A percentile compares a stretch with the other conserved stretches of the same genome.
Evolutionary conservation across 345 rosid species (phyloP).

Genomic region (Lepidium africanum): DNA sequence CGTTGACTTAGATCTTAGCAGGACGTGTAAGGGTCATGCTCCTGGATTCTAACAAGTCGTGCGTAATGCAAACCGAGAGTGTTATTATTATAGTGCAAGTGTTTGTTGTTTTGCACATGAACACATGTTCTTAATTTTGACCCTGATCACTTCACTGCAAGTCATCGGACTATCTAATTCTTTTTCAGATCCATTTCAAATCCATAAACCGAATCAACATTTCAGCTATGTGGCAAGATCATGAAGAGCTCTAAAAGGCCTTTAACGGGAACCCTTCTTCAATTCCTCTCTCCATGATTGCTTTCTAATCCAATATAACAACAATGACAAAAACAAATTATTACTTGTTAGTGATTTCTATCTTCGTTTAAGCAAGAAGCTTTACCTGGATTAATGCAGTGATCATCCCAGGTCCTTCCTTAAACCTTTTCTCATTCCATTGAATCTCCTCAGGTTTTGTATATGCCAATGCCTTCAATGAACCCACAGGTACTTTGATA

Average conservation of each 20-base stretch:
- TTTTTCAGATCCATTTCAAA: neutral
- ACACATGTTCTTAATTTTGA: neutral
- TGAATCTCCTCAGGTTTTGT: slow-evolving; percentile 39
- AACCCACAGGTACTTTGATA: slow-evolving; percentile 41
- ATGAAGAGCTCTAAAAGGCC: neutral
- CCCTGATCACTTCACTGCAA: neutral
- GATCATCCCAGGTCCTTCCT: slow-evolving; percentile 52
- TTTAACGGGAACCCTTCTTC: slow-evolving; percentile 32
- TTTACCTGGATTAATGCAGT: slow-evolving; percentile 53
- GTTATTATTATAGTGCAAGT: neutral
- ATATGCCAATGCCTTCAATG: slow-evolving; percentile 34
- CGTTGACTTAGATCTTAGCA: slow-evolving; percentile 12
- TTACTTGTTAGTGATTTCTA: neutral
- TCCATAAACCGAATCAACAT: neutral
- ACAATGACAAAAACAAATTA: neutral
- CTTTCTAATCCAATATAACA: slow-evolving; percentile 31
- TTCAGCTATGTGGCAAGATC: neutral
- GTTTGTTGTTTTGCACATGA: neutral
- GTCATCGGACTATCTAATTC: neutral
- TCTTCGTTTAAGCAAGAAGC: neutral
- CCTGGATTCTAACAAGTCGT: neutral
- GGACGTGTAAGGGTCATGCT: slow-evolving; percentile 14
- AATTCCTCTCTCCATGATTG: slow-evolving; percentile 45
- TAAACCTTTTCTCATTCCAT: slow-evolving; percentile 56
- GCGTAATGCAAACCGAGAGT: slow-evolving; percentile 6